These are phyloP conservation scores for Arxiozyma heterogenica DNA, from an alignment of 1,139 yeast species.

Conservation along the genomic window DNA sequence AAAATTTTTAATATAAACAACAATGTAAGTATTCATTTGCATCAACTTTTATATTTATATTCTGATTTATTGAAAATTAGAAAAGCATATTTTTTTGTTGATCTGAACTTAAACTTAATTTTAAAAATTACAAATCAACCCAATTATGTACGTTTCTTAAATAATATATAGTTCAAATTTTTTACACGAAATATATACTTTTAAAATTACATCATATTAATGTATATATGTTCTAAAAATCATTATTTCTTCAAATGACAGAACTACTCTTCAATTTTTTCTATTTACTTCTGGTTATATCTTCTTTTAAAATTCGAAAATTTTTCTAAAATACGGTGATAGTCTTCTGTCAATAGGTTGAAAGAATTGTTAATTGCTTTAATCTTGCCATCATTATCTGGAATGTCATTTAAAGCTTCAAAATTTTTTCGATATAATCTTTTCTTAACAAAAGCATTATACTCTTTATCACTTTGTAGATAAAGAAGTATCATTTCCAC, in stretches of 20 bases:
- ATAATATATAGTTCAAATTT: background rate
- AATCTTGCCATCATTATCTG: slow-evolving; percentile 43
- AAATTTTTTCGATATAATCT: slow-evolving; percentile 68
- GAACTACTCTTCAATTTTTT: too few species aligned
- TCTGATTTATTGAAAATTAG: too few species aligned
- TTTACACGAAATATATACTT: too few species aligned
- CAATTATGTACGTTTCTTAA: background rate
- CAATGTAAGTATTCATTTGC: too few species aligned
- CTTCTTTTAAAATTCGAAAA: background rate
- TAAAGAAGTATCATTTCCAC: slow-evolving; percentile 65
- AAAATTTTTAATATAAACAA: too few species aligned
- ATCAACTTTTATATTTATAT: too few species aligned
- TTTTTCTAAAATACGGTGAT: slow-evolving; percentile 35
- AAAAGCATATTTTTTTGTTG: background rate
- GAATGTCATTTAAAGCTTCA: slow-evolving; percentile 66
- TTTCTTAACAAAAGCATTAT: slow-evolving; percentile 20
- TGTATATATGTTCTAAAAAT: background rate
- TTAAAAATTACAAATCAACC: too few species aligned
- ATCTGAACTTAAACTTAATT: background rate
- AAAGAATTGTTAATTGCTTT: slow-evolving; percentile 74
- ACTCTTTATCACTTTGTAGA: slow-evolving; percentile 10
- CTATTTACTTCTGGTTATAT: too few species aligned
- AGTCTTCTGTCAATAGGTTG: slow-evolving; percentile 58
- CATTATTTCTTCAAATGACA: background rate
- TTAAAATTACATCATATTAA: too few species aligned